Evolutionary conservation across 2,329 filamentous ascomycete genomes (phyloP).

Genomic region (Sarocladium brachiariae): DNA sequence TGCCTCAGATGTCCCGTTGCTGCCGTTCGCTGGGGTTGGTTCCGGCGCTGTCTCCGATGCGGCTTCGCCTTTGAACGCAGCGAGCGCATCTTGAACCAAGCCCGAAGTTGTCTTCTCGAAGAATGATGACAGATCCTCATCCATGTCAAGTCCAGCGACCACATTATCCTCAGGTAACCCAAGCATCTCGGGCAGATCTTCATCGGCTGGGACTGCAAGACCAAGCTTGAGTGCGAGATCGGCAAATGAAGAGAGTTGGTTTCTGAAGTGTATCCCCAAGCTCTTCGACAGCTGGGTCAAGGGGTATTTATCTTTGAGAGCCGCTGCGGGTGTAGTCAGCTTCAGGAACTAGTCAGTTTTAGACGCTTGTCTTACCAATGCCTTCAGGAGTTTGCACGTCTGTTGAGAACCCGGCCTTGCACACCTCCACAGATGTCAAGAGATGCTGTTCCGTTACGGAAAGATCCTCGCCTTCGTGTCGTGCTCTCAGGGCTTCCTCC

Average conservation of each 20-base stretch:
- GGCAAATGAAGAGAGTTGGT: conserved; percentile 25
- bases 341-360: conserved; percentile 4
- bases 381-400: conserved; percentile 20
- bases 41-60: conserved; percentile 10
- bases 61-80: conserved; percentile 26
- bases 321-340: conserved; percentile 14
- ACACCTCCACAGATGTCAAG: conserved; percentile 24
- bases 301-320: conserved; percentile 32
- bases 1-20: conserved; percentile 17
- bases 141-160: conserved; percentile 24
- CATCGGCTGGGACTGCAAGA: conserved; percentile 23
- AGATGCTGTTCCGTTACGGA: conserved; percentile 29
- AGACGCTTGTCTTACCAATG: conserved; percentile 24
- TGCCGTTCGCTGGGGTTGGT: conserved; percentile 8
- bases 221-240: conserved; percentile 29
- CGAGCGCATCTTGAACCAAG: conserved; percentile 33
- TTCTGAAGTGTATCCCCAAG: conserved; percentile 26
- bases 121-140: conserved; percentile 35
- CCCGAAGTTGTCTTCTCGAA: conserved; percentile 35
- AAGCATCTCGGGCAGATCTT: conserved; percentile 5
- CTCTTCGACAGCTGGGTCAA: conserved; percentile 31
- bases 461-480: conserved; percentile 25
- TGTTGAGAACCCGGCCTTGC: conserved; percentile 26
- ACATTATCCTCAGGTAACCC: neutral
- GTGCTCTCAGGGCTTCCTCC: conserved; percentile 36